phyloP scores from a whole-genome alignment of 495 filamentous ascomycete species.

The Alectoria sarmentosa region DNA sequence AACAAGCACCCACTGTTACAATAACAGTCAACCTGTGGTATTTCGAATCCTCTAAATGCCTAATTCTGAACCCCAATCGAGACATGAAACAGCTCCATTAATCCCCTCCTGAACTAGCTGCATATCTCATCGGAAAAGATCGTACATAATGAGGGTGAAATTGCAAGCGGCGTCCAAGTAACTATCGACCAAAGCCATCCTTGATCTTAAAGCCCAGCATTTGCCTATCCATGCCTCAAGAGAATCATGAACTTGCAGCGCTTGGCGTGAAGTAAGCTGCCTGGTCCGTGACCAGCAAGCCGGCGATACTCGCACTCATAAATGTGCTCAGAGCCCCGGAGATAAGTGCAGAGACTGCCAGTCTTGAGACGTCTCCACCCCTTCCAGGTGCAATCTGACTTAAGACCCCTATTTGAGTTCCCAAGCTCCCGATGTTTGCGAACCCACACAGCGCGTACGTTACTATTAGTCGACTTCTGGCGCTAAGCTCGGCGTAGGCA shows the following conservation, averaged over 20 bases:
- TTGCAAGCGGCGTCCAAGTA: background rate
- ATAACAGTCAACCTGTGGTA: background rate
- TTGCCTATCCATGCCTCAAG: background rate
- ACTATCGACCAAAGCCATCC: background rate
- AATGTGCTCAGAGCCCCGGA: conserved; percentile 73
- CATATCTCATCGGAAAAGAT: background rate
- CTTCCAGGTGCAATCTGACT: conserved; percentile 70
- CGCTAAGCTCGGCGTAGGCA: conserved; percentile 48
- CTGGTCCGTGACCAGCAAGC: conserved; percentile 59
- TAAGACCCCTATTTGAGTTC: conserved; percentile 80
- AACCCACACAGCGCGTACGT: conserved; percentile 47
- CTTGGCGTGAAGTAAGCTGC: conserved; percentile 25
- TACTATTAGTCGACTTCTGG: conserved; percentile 38
- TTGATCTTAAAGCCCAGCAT: background rate
- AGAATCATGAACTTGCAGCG: conserved; percentile 11
- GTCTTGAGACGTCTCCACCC: conserved; percentile 63
- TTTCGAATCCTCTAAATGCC: background rate
- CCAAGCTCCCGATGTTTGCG: conserved; percentile 74
- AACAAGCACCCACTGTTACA: background rate
- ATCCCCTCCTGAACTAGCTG: background rate
- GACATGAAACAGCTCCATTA: background rate
- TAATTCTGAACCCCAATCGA: background rate
- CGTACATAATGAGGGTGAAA: background rate
- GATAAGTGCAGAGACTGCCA: conserved; percentile 71
- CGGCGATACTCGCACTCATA: conserved; percentile 75